Base-by-base conservation (phyloP, 768 basidiomycete genomes). In the Boletus vermiculosoides region DNA sequence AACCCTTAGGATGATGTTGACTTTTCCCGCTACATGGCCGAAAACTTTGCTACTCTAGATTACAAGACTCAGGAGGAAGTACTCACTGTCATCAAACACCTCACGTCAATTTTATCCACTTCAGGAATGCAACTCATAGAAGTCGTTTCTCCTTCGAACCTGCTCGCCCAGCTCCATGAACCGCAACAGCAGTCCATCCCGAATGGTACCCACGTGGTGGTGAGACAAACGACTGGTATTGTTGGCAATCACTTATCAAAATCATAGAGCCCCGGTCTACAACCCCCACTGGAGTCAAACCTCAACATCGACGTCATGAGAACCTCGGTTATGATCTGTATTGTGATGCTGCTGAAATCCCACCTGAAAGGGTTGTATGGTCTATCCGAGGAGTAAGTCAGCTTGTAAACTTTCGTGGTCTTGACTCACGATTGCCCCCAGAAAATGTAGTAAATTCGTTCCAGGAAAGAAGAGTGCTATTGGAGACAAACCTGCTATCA, bases 61-160 rank as follows among this genome's bases (percentile, higher is more conserved):
- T 98, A 95, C 78, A 98, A 94, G 76, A 92, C 92, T 0, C 87
- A 90, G 64, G 97, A 99, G 71, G 97, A 98, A 73, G 86, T 88
- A 5, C 75, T 98, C 51, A 86, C 89, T 5, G 86, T 98, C 23
- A 83, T 97, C 67, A 90, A 88, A 57, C 80, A 82, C 53, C 78
- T 95, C 54, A 93, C 91, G 10, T 75, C 81, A 18, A 79, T 88
- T 23, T 78, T 92, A 45, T 94, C 88, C 1, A 89, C 86, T 2
- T 82, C 83, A 11, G 96, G 90, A 52, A 87, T 86, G 80, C 91
- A 90, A 64, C 72, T 91, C n/a, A 79, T 92, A 54, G 93, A 90
- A 63, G 74, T 78, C 20, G 70, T 90, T 22, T 88, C 86, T 6
- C 91, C 90, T 20, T 80, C 83, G 0, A 83, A 91, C 60, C 73